Base-by-base conservation (phyloP, 441 rosid species). In the Erodium texanum region DNA sequence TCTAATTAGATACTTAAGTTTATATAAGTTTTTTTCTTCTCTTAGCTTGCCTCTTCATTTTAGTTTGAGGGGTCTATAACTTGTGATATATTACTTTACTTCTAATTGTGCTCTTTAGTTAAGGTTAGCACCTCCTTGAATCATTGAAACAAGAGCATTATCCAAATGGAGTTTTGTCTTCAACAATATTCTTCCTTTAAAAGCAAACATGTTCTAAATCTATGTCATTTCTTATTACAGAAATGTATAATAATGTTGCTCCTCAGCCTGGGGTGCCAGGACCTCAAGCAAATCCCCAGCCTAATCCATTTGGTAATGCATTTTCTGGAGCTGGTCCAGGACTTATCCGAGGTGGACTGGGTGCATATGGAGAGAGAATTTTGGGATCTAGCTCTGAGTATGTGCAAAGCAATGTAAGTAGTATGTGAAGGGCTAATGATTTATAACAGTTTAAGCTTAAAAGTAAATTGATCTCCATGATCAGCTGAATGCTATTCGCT, bases 361-460 rank as follows among this genome's bases (percentile, higher is more conserved):
- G 86, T 23, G 81, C 82, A 11, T 79, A 79, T 58, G 83, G 88
- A 16, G 83, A 77, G 82, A 77, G 67, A 63, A 71, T 80, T 29
- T 63, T 77, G 52, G 88, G 83, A 16, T 84, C 88, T 3, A 75
- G 82, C 58, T 80, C 83, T 27, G 78, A 68, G 64, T 84, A 80
- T 34, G 82, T 84, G 27, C 82, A 80, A 71, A 80, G 83, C 82
- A 84, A 84, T 66, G 84, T 79, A 72, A 77, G 86, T 70, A 34
- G 36, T 7, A 68, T 50, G 23, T 24, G 5, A 62, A 23, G 24
- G 36, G 34, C 48, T 41, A 41, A 41, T 41, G 1, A 12, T 41
- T 41, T 41, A 41, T 41, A 7, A 41, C 0, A 41, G 48, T 12
- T 41, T 12, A 7, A 12, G 14, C 12, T 41, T 41, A 41, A 41